phyloP scores from a whole-genome alignment of 148 eudicot species.

The Chenopodium berlandieri region DNA sequence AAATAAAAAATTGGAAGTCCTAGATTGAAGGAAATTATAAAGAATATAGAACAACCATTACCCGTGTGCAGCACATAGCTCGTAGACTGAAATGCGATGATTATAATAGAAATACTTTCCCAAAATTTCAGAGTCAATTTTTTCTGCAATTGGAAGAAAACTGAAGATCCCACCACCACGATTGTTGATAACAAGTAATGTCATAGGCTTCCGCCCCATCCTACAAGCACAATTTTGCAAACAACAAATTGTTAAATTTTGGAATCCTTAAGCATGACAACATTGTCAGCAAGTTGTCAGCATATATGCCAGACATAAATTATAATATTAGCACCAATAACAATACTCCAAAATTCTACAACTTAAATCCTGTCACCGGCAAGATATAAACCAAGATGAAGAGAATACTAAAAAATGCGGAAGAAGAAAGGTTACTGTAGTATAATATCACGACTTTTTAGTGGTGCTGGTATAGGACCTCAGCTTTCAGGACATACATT shows the following conservation, averaged over 20 bases:
- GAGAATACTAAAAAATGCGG: neutral
- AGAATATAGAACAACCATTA: slow-evolving; percentile 29
- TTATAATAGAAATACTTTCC: slow-evolving; percentile 77
- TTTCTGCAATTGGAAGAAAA: slow-evolving; percentile 80
- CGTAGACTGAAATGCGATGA: slow-evolving; percentile 62
- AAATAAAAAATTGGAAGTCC: neutral
- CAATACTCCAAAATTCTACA: neutral
- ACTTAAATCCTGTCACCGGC: neutral
- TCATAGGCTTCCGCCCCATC: slow-evolving; percentile 76
- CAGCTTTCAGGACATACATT: neutral
- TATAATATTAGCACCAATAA: neutral
- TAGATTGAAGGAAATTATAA: neutral
- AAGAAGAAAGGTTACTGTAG: neutral
- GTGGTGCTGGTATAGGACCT: neutral
- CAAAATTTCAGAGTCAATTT: slow-evolving; percentile 53
- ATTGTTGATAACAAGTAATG: slow-evolving; percentile 79
- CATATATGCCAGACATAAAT: neutral
- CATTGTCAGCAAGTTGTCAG: neutral
- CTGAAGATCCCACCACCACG: slow-evolving; percentile 97
- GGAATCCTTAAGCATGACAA: neutral
- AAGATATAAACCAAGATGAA: neutral
- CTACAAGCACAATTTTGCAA: slow-evolving; percentile 37
- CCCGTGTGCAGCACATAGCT: slow-evolving; percentile 88
- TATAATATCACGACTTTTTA: neutral
- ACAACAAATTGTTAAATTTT: slow-evolving; percentile 1